Percentiles rank a stretch among this genome's conserved stretches.
These are phyloP conservation scores for Hawksworthiomyces lignivorus DNA, from an alignment of 2,329 filamentous ascomycete species.

Conservation along the genomic window DNA sequence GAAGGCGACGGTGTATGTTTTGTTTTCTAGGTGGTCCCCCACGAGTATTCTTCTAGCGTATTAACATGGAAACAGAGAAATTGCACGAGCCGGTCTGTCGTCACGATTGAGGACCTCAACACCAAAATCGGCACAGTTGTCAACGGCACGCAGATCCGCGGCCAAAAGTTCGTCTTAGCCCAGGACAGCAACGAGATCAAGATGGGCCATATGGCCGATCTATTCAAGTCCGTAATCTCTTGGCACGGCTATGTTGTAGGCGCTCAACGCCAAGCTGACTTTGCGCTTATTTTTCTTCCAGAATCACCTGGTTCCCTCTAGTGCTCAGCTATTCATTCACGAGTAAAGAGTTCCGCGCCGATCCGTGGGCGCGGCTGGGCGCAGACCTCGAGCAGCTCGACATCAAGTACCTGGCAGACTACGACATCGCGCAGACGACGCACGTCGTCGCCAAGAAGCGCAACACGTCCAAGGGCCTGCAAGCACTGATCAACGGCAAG, in stretches of 20 bases:
- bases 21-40: neutral
- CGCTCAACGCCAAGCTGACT: neutral
- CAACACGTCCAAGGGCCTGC: slow-evolving; percentile 80
- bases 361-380: slow-evolving; percentile 55
- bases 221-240: slow-evolving; percentile 43
- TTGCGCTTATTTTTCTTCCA: slow-evolving; percentile 25
- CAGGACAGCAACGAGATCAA: slow-evolving; percentile 56
- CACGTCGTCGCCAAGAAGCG: slow-evolving; percentile 85
- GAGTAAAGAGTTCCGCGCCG: slow-evolving; percentile 59
- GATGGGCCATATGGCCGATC: slow-evolving; percentile 61
- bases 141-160: slow-evolving; percentile 64
- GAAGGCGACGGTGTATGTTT: slow-evolving; percentile 59
- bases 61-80: slow-evolving; percentile 41
- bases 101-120: slow-evolving; percentile 70
- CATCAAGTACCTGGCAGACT: slow-evolving; percentile 74
- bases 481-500: slow-evolving; percentile 74
- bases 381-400: slow-evolving; percentile 72
- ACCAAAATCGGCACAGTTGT: slow-evolving; percentile 79
- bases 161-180: slow-evolving; percentile 48
- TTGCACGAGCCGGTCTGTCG: slow-evolving; percentile 52
- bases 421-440: slow-evolving; percentile 63
- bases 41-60: neutral
- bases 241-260: neutral
- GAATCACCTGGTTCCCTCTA: slow-evolving; percentile 70
- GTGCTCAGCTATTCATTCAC: slow-evolving; percentile 77